Conservation (phyloP, 2,329 filamentous ascomycete species). For the Paecilomyces variotii region DNA sequence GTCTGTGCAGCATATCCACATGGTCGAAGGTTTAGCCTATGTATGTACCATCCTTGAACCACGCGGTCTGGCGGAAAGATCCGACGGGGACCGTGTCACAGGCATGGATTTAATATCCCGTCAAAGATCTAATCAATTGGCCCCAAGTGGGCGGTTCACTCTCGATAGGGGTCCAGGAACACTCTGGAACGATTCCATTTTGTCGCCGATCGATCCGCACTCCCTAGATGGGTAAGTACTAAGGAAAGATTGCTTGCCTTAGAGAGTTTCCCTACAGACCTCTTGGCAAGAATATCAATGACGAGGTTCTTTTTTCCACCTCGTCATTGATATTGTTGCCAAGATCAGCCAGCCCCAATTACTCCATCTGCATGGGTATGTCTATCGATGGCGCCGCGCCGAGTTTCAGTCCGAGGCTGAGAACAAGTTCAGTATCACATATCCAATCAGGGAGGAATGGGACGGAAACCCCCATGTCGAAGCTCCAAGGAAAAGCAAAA, state of each 20-base stretch:
- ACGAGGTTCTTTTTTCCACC: too few species aligned
- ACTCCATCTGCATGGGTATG: neutral
- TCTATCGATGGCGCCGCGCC: neutral
- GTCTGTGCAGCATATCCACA: neutral
- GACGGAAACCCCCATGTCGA: neutral
- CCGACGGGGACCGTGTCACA: neutral
- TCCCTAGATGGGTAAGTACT: neutral
- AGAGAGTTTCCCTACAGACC: neutral
- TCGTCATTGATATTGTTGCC: neutral
- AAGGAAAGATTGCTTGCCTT: neutral
- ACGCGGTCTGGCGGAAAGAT: neutral
- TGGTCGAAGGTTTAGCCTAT: neutral
- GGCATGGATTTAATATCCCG: neutral
- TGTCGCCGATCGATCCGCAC: neutral
- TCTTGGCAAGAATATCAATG: neutral
- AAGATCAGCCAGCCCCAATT: neutral
- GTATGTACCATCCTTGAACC: neutral
- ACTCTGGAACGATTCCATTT: neutral
- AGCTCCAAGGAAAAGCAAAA: neutral
- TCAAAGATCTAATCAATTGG: neutral
- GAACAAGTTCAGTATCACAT: neutral
- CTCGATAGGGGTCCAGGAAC: neutral
- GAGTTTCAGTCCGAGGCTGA: neutral
- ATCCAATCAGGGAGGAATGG: neutral
- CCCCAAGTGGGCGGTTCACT: neutral